Evolutionary conservation across 2,329 filamentous ascomycete species (phyloP).

Genomic region (Neoscytalidium dimidiatum): DNA sequence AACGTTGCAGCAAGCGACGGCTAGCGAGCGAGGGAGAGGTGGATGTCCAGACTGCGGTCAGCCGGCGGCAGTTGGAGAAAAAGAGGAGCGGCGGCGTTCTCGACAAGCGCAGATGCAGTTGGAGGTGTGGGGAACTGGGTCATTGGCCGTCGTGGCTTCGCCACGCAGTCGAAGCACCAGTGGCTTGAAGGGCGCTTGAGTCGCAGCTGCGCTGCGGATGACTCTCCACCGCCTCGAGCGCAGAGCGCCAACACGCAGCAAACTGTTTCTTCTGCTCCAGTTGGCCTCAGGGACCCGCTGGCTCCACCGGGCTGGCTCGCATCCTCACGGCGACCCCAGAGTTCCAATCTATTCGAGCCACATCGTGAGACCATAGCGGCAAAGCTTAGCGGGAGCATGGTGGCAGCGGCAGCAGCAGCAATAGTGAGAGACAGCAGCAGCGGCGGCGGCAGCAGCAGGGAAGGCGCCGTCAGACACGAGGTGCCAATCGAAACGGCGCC

Average conservation of each 20-base stretch:
- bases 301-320: background rate
- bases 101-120: background rate
- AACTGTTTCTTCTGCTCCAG: background rate
- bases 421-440: too few species aligned
- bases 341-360: slow-evolving; percentile 16
- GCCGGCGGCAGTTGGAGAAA: background rate
- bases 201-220: background rate
- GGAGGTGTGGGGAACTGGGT: background rate
- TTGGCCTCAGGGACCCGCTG: background rate
- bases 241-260: background rate
- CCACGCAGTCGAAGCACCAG: background rate
- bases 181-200: background rate
- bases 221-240: background rate
- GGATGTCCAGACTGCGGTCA: background rate
- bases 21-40: background rate
- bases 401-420: too few species aligned
- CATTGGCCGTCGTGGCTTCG: background rate
- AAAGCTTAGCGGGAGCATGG: slow-evolving; percentile 7
- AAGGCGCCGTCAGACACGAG: background rate
- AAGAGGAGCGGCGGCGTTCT: background rate
- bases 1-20: background rate
- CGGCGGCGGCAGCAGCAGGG: too few species aligned
- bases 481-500: slow-evolving; percentile 4
- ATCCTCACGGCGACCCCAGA: slow-evolving; percentile 2
- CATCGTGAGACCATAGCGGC: slow-evolving; percentile 11